Evolutionary conservation across 345 rosid species (phyloP).

Genomic region (Diplotaxis tenuifolia): DNA sequence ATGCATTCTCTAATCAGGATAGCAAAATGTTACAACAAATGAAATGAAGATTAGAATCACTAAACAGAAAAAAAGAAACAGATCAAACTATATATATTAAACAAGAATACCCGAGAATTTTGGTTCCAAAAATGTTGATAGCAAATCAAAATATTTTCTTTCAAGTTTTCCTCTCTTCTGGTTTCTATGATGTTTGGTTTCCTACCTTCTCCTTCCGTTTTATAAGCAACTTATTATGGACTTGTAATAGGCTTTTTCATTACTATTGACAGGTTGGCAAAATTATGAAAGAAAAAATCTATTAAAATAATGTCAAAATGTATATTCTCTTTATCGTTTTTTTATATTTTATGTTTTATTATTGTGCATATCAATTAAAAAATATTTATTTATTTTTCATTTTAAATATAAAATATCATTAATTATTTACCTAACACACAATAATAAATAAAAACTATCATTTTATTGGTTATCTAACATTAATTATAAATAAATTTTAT

Average conservation of each 20-base stretch:
- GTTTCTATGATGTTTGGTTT: not conserved
- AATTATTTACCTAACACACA: too few species aligned
- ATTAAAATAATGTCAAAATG: not conserved
- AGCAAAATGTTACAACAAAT: not conserved
- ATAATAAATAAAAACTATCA: too few species aligned
- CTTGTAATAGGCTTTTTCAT: constrained; percentile 7
- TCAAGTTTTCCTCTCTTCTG: not conserved
- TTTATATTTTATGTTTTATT: too few species aligned
- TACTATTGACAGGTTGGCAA: not conserved
- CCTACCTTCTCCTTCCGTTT: not conserved
- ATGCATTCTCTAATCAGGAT: not conserved
- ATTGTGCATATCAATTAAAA: too few species aligned
- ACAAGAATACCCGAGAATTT: not conserved
- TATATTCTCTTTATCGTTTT: too few species aligned
- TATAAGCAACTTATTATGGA: constrained; percentile 11
- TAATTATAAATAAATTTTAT: too few species aligned
- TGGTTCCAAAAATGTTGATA: not conserved
- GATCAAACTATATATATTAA: not conserved
- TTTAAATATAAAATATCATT: too few species aligned
- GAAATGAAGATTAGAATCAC: not conserved
- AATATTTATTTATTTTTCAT: too few species aligned
- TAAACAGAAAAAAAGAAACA: not conserved
- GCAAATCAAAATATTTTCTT: not conserved
- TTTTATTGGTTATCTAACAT: too few species aligned
- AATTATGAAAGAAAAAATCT: not conserved